phyloP scores from a whole-genome alignment of 257 asterid species.

The Nicotiana knightiana region DNA sequence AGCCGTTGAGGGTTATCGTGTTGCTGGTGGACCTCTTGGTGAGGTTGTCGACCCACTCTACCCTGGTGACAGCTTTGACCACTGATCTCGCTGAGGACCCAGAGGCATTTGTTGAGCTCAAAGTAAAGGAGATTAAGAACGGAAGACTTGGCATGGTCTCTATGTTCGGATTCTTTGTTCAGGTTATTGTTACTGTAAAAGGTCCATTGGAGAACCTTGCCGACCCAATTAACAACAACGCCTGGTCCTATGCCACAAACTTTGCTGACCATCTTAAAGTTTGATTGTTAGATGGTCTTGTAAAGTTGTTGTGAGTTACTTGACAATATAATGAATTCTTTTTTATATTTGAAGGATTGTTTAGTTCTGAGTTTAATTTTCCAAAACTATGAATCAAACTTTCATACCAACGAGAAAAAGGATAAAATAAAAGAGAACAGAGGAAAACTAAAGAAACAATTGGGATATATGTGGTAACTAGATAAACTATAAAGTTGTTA shows the following conservation, averaged over 20 bases:
- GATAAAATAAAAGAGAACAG: neutral
- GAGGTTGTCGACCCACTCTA: neutral
- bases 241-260: neutral
- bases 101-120: neutral
- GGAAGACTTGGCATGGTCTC: neutral
- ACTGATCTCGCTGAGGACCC: neutral
- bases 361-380: neutral
- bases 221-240: slow-evolving; percentile 36
- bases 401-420: neutral
- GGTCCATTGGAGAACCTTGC: slow-evolving; percentile 67
- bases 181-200: slow-evolving; percentile 59
- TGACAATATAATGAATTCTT: slow-evolving; percentile 6
- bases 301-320: neutral
- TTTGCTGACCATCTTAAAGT: neutral
- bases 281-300: neutral
- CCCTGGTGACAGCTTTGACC: slow-evolving; percentile 1
- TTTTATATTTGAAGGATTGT: neutral
- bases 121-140: neutral
- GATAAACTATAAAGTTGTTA: neutral
- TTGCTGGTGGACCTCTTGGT: slow-evolving; percentile 7
- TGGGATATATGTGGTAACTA: neutral
- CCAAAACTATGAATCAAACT: neutral
- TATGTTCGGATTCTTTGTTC: slow-evolving; percentile 51
- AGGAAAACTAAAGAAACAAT: too few relatives aligned
- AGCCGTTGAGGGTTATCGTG: slow-evolving; percentile 1